Evolutionary conservation across 179 eudicot genomes (phyloP).

Genomic region (Silene vulgaris): DNA sequence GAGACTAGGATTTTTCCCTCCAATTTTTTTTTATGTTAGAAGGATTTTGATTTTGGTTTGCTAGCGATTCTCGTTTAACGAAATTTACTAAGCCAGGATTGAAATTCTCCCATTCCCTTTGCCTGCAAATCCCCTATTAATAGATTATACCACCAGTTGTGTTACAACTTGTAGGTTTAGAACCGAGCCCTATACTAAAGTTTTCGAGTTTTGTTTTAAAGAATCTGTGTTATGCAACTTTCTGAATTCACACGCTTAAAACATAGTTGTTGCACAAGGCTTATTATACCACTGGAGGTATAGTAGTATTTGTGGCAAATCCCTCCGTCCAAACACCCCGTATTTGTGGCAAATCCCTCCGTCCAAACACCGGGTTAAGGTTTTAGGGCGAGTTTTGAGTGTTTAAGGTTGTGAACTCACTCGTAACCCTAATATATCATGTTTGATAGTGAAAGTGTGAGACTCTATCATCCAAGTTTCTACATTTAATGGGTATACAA

Average conservation of each 20-base stretch:
- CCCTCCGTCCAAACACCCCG: background rate
- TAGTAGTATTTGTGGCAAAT: too few relatives aligned
- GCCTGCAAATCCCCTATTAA: background rate
- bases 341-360: background rate
- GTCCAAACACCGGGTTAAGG: background rate
- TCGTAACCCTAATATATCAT: background rate
- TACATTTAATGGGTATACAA: background rate
- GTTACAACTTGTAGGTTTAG: too few relatives aligned
- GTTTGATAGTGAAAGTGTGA: background rate
- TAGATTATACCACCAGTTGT: too few relatives aligned
- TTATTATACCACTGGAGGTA: too few relatives aligned
- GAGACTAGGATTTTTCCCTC: background rate
- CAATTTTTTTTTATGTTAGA: background rate
- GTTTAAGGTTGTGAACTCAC: background rate
- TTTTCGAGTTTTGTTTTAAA: background rate
- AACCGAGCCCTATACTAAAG: too few relatives aligned
- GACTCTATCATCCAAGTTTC: background rate
- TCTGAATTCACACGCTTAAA: too few relatives aligned
- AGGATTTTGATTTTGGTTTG: background rate
- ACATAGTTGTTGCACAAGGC: too few relatives aligned
- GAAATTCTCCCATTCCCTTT: too few relatives aligned
- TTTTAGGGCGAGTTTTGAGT: background rate
- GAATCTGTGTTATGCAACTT: too few relatives aligned
- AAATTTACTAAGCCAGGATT: background rate
- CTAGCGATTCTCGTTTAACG: background rate